phyloP scores from a whole-genome alignment of 2,329 filamentous ascomycete species.

The Capronia epimyces region DNA sequence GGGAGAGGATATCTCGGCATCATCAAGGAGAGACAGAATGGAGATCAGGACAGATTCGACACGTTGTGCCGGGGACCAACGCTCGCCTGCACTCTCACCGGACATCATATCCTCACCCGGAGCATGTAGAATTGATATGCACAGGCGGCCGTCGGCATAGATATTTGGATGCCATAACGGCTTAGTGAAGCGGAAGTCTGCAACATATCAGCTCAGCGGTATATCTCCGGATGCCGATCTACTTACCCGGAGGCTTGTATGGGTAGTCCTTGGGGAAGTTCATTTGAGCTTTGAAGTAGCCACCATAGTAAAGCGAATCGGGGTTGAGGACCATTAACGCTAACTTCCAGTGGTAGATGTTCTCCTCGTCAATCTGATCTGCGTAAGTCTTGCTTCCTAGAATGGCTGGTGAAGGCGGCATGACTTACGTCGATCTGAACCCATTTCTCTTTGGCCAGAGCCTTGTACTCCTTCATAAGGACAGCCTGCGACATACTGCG shows the following conservation, averaged over 20 bases:
- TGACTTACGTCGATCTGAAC: conserved; percentile 72
- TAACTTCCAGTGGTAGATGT: conserved; percentile 80
- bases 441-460: conserved; percentile 85
- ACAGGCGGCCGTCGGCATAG: conserved; percentile 82
- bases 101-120: conserved; percentile 91
- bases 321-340: conserved; percentile 89
- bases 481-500: conserved; percentile 62
- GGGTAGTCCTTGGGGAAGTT: conserved; percentile 84
- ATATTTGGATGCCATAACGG: conserved; percentile 90
- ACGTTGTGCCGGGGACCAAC: conserved; percentile 89
- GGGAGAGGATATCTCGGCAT: conserved; percentile 86
- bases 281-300: conserved; percentile 88
- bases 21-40: conserved; percentile 83
- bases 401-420: neutral
- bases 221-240: neutral
- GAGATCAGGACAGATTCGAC: conserved; percentile 93
- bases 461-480: conserved; percentile 81
- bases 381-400: neutral
- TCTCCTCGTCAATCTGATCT: conserved; percentile 65
- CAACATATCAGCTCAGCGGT: conserved; percentile 8
- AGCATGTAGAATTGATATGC: conserved; percentile 92
- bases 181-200: conserved; percentile 73
- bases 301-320: conserved; percentile 85
- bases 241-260: conserved; percentile 66
- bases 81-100: conserved; percentile 80